Conservation (phyloP, 2,329 filamentous ascomycete species). For the Phaeoacremonium minimum region DNA sequence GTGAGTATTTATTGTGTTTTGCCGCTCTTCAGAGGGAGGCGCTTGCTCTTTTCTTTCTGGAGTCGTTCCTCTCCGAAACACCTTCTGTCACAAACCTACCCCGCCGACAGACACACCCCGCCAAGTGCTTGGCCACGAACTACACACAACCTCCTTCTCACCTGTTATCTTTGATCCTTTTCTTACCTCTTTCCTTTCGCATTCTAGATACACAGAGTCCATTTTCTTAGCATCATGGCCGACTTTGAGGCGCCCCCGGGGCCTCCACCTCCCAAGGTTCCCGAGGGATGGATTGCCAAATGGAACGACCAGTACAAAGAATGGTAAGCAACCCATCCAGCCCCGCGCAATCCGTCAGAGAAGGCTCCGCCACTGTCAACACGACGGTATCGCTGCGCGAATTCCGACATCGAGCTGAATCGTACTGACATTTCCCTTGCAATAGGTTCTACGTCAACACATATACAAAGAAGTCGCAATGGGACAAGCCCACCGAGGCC, state of each 20-base stretch:
- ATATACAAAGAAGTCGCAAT: slow-evolving; percentile 83
- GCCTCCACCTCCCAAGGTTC: slow-evolving; percentile 56
- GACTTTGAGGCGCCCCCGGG: slow-evolving; percentile 50
- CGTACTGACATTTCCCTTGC: no score
- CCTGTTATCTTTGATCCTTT: no score
- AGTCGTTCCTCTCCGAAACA: not conserved
- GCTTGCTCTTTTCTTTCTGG: not conserved
- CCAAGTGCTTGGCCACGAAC: no score
- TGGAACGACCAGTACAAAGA: slow-evolving; percentile 87
- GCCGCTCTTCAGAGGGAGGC: not conserved
- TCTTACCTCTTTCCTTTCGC: not conserved
- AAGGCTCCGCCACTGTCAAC: no score
- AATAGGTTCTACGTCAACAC: slow-evolving; percentile 89
- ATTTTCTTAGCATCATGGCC: slow-evolving; percentile 36
- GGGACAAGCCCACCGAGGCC: slow-evolving; percentile 75
- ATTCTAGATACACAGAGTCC: no score
- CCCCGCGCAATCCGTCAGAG: no score
- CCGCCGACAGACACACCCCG: not conserved
- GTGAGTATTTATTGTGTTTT: not conserved
- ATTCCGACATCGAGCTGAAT: no score
- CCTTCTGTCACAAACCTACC: not conserved
- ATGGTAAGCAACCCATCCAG: slow-evolving; percentile 47
- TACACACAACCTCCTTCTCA: no score
- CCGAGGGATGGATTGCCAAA: slow-evolving; percentile 79
- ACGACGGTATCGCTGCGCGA: no score